phyloP scores from a whole-genome alignment of 176 grass and related monocot species.

The Thinopyrum elongatum region DNA sequence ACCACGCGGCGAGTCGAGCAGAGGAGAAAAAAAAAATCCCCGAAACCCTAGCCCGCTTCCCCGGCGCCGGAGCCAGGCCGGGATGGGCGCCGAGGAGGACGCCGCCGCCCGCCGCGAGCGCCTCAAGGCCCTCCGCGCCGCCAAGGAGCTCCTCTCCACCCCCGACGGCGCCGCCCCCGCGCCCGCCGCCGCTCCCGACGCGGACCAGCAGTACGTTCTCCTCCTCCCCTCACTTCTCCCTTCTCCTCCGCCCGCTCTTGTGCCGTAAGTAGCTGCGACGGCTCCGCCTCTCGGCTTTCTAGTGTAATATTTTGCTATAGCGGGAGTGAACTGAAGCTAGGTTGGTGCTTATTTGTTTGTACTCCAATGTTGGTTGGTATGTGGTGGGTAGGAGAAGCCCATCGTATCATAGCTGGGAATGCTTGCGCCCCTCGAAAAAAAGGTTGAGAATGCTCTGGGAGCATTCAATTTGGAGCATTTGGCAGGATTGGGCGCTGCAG shows the following conservation, averaged over 20 bases:
- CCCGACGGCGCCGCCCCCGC: conserved; percentile 34
- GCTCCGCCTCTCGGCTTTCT: not conserved
- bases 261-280: not conserved
- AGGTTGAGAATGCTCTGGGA: not conserved
- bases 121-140: conserved; percentile 60
- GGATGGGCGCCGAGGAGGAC: conserved; percentile 58
- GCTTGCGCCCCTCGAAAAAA: too few species aligned
- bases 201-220: conserved; percentile 19
- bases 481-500: not conserved
- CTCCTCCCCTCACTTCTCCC: not conserved
- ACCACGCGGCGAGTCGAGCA: not conserved
- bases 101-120: conserved; percentile 52
- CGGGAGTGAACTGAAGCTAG: not conserved
- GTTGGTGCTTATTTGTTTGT: not conserved
- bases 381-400: not conserved
- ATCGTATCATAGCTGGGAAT: not conserved
- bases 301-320: not conserved
- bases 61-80: not conserved
- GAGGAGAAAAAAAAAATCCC: not conserved
- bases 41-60: conserved; percentile 42
- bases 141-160: conserved; percentile 60
- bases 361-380: not conserved
- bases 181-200: not conserved
- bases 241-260: not conserved
- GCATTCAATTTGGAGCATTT: not conserved